Evolutionary conservation across 1,284 basidiomycete genomes (phyloP).

Genomic region (Ceratobasidium sp.): DNA sequence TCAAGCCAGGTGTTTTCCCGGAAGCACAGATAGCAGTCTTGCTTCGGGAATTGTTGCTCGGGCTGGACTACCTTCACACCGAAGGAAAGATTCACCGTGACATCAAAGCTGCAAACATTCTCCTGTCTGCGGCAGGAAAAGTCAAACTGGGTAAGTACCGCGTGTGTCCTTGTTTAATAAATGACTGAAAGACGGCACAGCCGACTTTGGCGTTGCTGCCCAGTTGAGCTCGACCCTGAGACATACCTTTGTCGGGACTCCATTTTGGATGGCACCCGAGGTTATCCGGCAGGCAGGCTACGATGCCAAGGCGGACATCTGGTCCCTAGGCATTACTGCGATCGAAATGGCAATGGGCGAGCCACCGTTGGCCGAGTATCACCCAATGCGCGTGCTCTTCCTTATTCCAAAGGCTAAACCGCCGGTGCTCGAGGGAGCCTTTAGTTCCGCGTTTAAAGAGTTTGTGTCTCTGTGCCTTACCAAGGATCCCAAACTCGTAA

Average conservation of each 20-base stretch:
- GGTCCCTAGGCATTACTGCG: constrained; percentile 96
- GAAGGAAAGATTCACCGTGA: constrained; percentile 98
- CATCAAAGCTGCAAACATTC: constrained; percentile 98
- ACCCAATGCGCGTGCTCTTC: constrained; percentile 96
- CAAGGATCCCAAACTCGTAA: constrained; percentile 86
- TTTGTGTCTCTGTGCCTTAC: constrained; percentile 93
- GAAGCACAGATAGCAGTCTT: constrained; percentile 96
- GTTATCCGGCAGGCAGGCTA: constrained; percentile 98
- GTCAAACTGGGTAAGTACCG: constrained; percentile 83
- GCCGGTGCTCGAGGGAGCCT: constrained; percentile 88
- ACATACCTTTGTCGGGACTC: constrained; percentile 95
- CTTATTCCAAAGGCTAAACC: constrained; percentile 97
- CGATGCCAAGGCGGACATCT: constrained; percentile 95
- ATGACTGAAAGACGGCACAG: constrained; percentile 56
- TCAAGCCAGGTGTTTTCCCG: constrained; percentile 91
- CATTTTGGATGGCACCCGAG: constrained; percentile 98
- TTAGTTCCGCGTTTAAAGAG: constrained; percentile 89
- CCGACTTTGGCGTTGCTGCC: constrained; percentile 96
- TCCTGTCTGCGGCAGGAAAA: constrained; percentile 89
- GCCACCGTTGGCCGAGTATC: constrained; percentile 92
- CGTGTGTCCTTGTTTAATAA: not conserved
- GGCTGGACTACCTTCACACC: constrained; percentile 92
- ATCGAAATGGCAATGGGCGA: constrained; percentile 97
- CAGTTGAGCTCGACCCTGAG: constrained; percentile 87
- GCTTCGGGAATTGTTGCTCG: constrained; percentile 92